phyloP scores from a whole-genome alignment of 2,329 filamentous ascomycete species.

The Colletotrichum paranaense region DNA sequence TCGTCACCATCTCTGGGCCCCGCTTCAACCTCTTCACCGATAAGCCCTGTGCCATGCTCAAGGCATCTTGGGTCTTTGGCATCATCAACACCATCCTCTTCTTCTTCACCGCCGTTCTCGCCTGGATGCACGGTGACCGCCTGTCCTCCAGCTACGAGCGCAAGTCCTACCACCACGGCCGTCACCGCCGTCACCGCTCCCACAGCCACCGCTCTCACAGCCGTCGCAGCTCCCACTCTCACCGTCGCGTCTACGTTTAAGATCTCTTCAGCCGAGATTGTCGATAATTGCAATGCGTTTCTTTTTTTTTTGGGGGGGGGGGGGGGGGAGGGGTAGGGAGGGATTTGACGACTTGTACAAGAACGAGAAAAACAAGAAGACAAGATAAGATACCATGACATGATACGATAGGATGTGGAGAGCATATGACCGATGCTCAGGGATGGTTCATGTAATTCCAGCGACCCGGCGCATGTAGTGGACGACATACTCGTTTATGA shows the following conservation, averaged over 20 bases:
- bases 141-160: conserved; percentile 54
- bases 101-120: conserved; percentile 79
- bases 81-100: conserved; percentile 92
- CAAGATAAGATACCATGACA: conserved; percentile 11
- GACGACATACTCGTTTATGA: conserved; percentile 10
- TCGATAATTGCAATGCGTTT: not conserved
- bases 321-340: too few relatives aligned
- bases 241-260: conserved; percentile 38
- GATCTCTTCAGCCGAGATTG: not conserved
- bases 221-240: conserved; percentile 38
- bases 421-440: not conserved
- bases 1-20: conserved; percentile 66
- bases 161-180: conserved; percentile 46
- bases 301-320: not conserved
- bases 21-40: conserved; percentile 66
- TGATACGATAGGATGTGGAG: conserved; percentile 16
- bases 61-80: conserved; percentile 87
- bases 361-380: not conserved
- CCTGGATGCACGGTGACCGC: conserved; percentile 66
- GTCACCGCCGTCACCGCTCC: conserved; percentile 44
- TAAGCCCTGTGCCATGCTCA: conserved; percentile 92
- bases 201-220: conserved; percentile 47
- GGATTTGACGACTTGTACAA: not conserved
- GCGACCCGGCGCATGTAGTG: conserved; percentile 1
- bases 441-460: not conserved